Base-by-base conservation (phyloP, 352 stramenopile species). In the Halophytophthora polymorphica region DNA sequence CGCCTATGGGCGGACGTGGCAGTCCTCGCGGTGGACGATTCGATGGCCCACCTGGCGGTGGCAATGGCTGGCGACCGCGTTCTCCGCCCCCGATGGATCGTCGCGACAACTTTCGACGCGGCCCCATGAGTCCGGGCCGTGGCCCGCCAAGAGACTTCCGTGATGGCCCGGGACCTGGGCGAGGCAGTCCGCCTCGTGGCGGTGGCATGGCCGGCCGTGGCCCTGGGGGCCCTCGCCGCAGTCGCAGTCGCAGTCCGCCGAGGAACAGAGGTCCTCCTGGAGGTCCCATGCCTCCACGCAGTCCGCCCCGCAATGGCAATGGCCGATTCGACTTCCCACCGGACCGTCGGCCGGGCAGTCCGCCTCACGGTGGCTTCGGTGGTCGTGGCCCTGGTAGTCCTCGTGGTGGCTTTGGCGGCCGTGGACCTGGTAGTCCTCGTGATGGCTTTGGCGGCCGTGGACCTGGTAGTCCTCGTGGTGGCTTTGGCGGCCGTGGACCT, bases 111-210 rank as follows among this genome's bases (percentile, higher is more conserved):
- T 71, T 64, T 6, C 25, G 44, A 6, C 58, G 62, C 14, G 61
- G 61, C 6, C 50, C 61, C 0, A 61, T 69, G 49, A 69, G 57
- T 33, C 61, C 53, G 1, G 54, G 62, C 1, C 60, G 64, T 38
- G 50, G 54, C 6, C 52, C 59, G 25, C 40, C 42, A 42, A 49
- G 54, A 51, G 55, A 71, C 43, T 73, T 69, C 53, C 53, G 53
- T 23, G 54, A 66, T 37, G 45, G 63, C 7, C 56, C 42, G 4
- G 55, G 56, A 2, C 35, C 53, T 38, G 58, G 54, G 53, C 49
- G 61, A 42, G 52, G 63, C 19, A 64, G 58, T 55, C 63, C 56
- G 11, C 56, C 69, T 31, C 50, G 50, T 18, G 50, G 45, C 47
- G 56, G 37, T 2, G 66, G 62, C 45, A 63, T 58, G 48, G 58